phyloP scores from a whole-genome alignment of 1,139 yeast species.

The Yamadazyma triangularis region DNA sequence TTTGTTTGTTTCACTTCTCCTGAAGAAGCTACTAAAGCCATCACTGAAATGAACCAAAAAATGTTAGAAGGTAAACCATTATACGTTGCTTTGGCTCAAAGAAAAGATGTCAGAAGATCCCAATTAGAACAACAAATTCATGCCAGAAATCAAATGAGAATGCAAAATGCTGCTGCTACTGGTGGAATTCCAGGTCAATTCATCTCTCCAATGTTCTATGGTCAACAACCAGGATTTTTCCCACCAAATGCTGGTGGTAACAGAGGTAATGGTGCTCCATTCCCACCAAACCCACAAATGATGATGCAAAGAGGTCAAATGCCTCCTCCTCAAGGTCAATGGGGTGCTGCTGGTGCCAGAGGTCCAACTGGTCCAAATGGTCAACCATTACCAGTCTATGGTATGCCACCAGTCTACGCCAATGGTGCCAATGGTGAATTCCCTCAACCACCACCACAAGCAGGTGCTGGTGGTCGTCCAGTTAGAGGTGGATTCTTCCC shows the following conservation, averaged over 20 bases:
- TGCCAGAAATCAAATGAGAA: conserved; percentile 97
- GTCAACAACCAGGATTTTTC: conserved; percentile 80
- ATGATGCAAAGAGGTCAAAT: conserved; percentile 72
- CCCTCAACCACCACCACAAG: conserved; percentile 7
- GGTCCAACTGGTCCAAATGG: conserved; percentile 65
- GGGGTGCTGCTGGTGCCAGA: conserved; percentile 45
- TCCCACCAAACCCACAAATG: conserved; percentile 87
- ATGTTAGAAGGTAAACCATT: conserved; percentile 95
- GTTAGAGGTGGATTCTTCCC: conserved; percentile 37
- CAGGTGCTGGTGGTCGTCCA: conserved; percentile 7
- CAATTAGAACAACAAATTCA: conserved; percentile 97
- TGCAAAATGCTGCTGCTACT: conserved; percentile 88
- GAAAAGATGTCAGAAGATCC: conserved; percentile 96
- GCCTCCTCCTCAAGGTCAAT: conserved; percentile 66
- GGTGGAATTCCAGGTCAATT: conserved; percentile 95
- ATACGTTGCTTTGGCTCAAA: conserved; percentile 98
- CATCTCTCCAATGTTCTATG: conserved; percentile 93
- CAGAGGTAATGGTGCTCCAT: conserved; percentile 23
- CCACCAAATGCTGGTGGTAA: conserved; percentile 76
- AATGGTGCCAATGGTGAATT: conserved; percentile 32
- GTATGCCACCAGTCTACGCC: conserved; percentile 74
- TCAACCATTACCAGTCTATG: conserved; percentile 76
- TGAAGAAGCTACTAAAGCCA: conserved; percentile 98
- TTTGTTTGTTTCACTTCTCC: conserved; percentile 97
- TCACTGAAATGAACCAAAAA: conserved; percentile 97